Evolutionary conservation across 2,329 filamentous ascomycete genomes (phyloP).

Genomic region (Lecanicillium sp.): DNA sequence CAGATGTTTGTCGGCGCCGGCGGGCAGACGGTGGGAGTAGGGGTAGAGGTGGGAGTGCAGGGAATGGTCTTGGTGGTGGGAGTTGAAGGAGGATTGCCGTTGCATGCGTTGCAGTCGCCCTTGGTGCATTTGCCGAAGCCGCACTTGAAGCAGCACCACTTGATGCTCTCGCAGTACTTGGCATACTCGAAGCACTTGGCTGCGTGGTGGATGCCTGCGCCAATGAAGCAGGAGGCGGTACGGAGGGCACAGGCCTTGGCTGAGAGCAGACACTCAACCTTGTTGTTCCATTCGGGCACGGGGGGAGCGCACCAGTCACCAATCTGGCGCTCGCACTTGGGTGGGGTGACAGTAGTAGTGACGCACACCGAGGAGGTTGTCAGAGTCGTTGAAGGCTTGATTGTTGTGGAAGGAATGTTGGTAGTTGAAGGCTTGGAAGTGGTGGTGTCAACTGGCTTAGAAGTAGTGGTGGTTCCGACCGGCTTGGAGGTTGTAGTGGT

Average conservation of each 20-base stretch:
- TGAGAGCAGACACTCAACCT: background rate
- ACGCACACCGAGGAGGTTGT: slow-evolving; percentile 6
- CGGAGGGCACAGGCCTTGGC: slow-evolving; percentile 2
- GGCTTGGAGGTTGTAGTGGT: background rate
- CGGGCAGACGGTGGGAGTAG: slow-evolving; percentile 5
- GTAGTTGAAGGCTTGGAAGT: slow-evolving; percentile 1
- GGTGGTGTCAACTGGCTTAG: background rate
- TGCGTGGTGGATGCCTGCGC: background rate
- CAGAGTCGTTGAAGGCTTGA: slow-evolving; percentile 2
- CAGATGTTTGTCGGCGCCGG: slow-evolving; percentile 6
- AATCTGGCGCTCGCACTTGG: slow-evolving; percentile 1
- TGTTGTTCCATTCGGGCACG: slow-evolving; percentile 3
- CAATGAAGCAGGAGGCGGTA: slow-evolving; percentile 3
- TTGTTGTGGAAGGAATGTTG: background rate
- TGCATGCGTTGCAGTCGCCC: slow-evolving; percentile 1
- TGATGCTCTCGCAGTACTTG: slow-evolving; percentile 3
- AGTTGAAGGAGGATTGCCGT: slow-evolving; percentile 1
- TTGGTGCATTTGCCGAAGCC: slow-evolving; percentile 4
- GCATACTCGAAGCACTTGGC: slow-evolving; percentile 5
- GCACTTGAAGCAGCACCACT: slow-evolving; percentile 4
- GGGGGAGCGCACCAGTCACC: slow-evolving; percentile 6
- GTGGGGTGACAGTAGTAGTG: background rate
- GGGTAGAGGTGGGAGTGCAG: slow-evolving; percentile 1
- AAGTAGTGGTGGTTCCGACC: background rate
- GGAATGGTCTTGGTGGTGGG: background rate